Percentiles rank a stretch among this genome's conserved stretches.
Conservation (phyloP, 164 flowering plant species). For the Amborella trichopoda region DNA sequence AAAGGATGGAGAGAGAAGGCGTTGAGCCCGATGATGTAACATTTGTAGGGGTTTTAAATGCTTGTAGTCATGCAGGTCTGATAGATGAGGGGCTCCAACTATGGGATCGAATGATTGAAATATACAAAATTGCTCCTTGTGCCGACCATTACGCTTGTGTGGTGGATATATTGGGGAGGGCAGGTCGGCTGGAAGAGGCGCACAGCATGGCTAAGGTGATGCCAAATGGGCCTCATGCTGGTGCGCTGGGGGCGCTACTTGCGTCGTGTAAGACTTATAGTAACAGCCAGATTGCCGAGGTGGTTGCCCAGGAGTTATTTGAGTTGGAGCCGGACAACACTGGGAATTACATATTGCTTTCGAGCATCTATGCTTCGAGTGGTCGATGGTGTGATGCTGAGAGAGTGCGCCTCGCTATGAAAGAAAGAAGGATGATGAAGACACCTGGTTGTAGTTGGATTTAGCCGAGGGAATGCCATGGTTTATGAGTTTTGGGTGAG, state of each 20-base stretch:
- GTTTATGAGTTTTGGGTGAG: too few species aligned
- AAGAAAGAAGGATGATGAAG: slow-evolving; percentile 10
- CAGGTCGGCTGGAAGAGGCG: slow-evolving; percentile 23
- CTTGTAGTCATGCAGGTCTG: slow-evolving; percentile 29
- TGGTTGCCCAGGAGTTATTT: slow-evolving; percentile 18
- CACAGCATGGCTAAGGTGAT: slow-evolving; percentile 14
- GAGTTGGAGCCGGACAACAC: slow-evolving; percentile 24
- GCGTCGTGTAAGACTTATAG: slow-evolving; percentile 22
- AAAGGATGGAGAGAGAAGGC: slow-evolving; percentile 12
- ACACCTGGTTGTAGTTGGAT: slow-evolving; percentile 28
- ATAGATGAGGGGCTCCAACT: slow-evolving; percentile 23
- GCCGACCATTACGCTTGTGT: slow-evolving; percentile 30
- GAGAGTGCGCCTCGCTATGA: slow-evolving; percentile 15
- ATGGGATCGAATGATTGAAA: slow-evolving; percentile 27
- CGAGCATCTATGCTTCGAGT: slow-evolving; percentile 20
- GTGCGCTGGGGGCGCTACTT: slow-evolving; percentile 30
- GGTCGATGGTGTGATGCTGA: slow-evolving; percentile 22
- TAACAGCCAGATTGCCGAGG: slow-evolving; percentile 25
- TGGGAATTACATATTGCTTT: slow-evolving; percentile 27
- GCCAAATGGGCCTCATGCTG: slow-evolving; percentile 22
- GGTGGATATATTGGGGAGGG: slow-evolving; percentile 30
- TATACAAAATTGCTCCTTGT: slow-evolving; percentile 19
- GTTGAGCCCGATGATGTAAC: slow-evolving; percentile 24
- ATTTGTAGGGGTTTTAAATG: slow-evolving; percentile 25
- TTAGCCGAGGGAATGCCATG: too few species aligned